Base-by-base conservation (phyloP, 495 filamentous ascomycete genomes). In the Penicillium coprophilum region DNA sequence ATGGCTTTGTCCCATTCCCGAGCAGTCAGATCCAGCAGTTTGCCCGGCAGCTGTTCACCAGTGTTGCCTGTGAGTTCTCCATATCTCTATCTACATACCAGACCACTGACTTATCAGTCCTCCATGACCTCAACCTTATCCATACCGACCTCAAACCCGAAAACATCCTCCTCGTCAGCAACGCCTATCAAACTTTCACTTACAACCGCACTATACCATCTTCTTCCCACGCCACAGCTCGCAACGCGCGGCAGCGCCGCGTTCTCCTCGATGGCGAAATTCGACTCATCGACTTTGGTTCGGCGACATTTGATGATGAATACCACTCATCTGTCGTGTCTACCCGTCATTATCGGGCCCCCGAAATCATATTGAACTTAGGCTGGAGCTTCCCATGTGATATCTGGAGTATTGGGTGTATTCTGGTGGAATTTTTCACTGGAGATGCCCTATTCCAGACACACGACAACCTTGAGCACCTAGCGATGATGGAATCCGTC, bases 401-500 rank as follows among this genome's bases (percentile, higher is more conserved):
- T 65, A 92, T 98, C 44, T 98, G 94, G 95, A 97, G 93, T 76
- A 97, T 98, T 48, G 95, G 95, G 7, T 98, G 94, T 63, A 98
- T 98, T 58, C 75, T 98, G 40, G 95, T 98, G n/a, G 94, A 98
- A 62, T 98, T 97, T 72, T 98, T 91, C 68, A 98, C 95, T 2
- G 94, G 95, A 4, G 95, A 98, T 72, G 94, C 95, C 17, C 77
- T 98, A 3, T 98, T 98, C 68, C 94, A 98, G 71, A 97, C 94
- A 0, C 94, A 97, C 64, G 94, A 98, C 75, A 97, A 97, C 62
- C 82, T 97, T 6, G 94, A 97, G 68, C 94, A 98, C 75, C 77
- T 98, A 44, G 94, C 92, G n/a, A 98, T 98, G 94, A 98, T 98
- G 94, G 92, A 98, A 65, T 82, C 85, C 21, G 92, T 96, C 13